A percentile compares a stretch with the other conserved stretches of the same genome.
Evolutionary conservation across 768 basidiomycete genomes (phyloP).

Genomic region (Omphalotus guepiniiformis): DNA sequence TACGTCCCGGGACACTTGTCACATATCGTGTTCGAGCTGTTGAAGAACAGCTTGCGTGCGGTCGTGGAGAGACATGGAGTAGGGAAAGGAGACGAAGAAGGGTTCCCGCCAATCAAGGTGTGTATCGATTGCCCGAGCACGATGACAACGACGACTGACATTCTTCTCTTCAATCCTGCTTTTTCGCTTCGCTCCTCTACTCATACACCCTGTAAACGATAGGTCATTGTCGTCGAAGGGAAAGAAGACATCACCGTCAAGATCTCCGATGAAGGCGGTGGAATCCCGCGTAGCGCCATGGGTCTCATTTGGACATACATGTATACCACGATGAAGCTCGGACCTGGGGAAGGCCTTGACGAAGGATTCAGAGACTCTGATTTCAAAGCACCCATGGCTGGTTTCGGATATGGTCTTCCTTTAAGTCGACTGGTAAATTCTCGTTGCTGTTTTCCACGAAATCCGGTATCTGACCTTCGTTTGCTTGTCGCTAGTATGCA

Average conservation of each 20-base stretch:
- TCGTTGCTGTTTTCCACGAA: neutral
- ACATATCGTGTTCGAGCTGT: constrained; percentile 94
- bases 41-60: constrained; percentile 96
- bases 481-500: constrained; percentile 58
- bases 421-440: constrained; percentile 78
- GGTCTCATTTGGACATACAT: constrained; percentile 95
- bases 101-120: constrained; percentile 81
- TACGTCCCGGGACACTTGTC: constrained; percentile 97
- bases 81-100: constrained; percentile 55
- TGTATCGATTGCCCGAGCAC: neutral
- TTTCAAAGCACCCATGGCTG: constrained; percentile 98
- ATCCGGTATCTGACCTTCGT: neutral
- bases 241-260: constrained; percentile 99
- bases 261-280: constrained; percentile 96
- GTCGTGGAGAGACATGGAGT: constrained; percentile 91
- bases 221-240: constrained; percentile 91
- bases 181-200: neutral
- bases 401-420: constrained; percentile 92
- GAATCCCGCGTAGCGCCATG: constrained; percentile 87
- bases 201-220: neutral
- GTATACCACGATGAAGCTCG: constrained; percentile 82
- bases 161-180: neutral
- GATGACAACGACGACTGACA: too few species aligned
- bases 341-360: constrained; percentile 62
- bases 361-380: constrained; percentile 81